These are phyloP conservation scores for Fistulifera pelliculosa DNA, from an alignment of 108 stramenopile genomes.

Conservation along the genomic window DNA sequence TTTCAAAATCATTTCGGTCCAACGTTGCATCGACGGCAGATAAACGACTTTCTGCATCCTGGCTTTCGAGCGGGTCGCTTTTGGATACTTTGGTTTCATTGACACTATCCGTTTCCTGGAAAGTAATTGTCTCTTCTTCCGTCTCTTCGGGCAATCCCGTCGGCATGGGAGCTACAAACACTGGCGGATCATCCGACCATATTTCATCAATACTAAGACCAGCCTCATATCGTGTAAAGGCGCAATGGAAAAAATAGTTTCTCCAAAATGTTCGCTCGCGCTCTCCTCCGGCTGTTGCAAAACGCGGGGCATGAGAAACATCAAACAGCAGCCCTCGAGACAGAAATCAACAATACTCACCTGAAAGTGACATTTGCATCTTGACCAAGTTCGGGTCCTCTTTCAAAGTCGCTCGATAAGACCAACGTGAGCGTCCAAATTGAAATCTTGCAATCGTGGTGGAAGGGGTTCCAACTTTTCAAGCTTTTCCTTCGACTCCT, in stretches of 20 bases:
- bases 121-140: slow-evolving; percentile 17
- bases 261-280: slow-evolving; percentile 71
- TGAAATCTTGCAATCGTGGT: slow-evolving; percentile 55
- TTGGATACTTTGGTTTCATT: background rate
- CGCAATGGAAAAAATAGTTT: slow-evolving; percentile 88
- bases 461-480: slow-evolving; percentile 71
- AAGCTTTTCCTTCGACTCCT: slow-evolving; percentile 45
- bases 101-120: background rate
- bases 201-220: slow-evolving; percentile 85
- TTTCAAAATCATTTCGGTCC: slow-evolving; percentile 26
- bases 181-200: slow-evolving; percentile 52
- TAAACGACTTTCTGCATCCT: background rate
- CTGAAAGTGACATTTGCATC: slow-evolving; percentile 52
- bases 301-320: too few relatives aligned
- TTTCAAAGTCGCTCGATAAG: slow-evolving; percentile 66
- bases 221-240: slow-evolving; percentile 73
- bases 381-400: slow-evolving; percentile 55
- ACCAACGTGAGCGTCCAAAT: slow-evolving; percentile 78
- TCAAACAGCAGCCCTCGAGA: background rate
- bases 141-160: background rate
- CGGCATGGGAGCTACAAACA: background rate
- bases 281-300: slow-evolving; percentile 38
- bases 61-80: background rate
- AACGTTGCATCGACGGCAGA: slow-evolving; percentile 7
- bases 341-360: slow-evolving; percentile 10